Conservation (phyloP, 2,329 filamentous ascomycete genomes). For the Dryadomyces quercus-mongolicae region DNA sequence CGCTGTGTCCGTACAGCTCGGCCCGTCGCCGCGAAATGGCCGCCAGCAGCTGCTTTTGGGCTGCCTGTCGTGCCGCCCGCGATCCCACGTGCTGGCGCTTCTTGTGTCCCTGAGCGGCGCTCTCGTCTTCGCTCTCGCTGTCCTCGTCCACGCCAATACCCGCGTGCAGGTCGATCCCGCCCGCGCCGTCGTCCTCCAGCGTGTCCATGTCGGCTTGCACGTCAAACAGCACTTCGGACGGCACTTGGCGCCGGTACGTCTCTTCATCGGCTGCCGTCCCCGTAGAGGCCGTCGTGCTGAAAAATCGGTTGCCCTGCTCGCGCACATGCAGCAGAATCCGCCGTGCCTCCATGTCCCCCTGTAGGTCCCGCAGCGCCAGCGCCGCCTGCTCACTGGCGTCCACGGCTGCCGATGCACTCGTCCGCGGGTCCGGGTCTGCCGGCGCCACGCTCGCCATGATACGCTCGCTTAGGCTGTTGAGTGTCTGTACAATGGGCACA, state of each 20-base stretch:
- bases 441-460: constrained; percentile 81
- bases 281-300: constrained; percentile 47
- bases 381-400: constrained; percentile 65
- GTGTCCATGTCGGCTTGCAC: constrained; percentile 50
- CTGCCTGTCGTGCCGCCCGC: constrained; percentile 49
- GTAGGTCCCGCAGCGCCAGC: constrained; percentile 69
- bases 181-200: constrained; percentile 33
- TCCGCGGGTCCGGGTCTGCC: constrained; percentile 56
- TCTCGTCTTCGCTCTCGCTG: constrained; percentile 51
- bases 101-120: constrained; percentile 12
- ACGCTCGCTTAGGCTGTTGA: constrained; percentile 88
- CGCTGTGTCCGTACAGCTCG: constrained; percentile 40
- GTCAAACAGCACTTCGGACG: constrained; percentile 51
- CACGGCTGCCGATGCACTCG: constrained; percentile 52
- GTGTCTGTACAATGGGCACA: constrained; percentile 74
- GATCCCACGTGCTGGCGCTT: constrained; percentile 49
- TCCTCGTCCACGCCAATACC: constrained; percentile 60
- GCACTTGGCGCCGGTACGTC: constrained; percentile 57
- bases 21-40: constrained; percentile 50
- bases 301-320: constrained; percentile 73
- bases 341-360: constrained; percentile 59
- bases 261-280: constrained; percentile 30
- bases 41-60: constrained; percentile 53
- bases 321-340: constrained; percentile 78
- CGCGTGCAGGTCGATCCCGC: constrained; percentile 46